Percentiles rank a stretch among this genome's conserved stretches.
Conservation (phyloP, 306 rosid genomes). For the Medicago arabica region DNA sequence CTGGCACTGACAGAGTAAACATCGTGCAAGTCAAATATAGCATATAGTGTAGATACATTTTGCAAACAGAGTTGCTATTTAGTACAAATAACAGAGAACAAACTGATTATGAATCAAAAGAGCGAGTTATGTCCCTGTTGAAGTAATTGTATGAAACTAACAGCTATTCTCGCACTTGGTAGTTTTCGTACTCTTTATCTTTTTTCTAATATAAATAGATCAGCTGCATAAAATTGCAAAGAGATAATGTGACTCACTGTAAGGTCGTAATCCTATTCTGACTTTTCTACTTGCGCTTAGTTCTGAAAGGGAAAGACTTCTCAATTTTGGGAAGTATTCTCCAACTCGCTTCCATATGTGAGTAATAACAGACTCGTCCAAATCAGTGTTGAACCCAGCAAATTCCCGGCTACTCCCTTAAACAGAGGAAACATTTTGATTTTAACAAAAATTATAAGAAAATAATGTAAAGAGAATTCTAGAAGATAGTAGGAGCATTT, state of each 20-base stretch:
- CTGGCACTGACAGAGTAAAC: constrained; percentile 67
- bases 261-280: constrained; percentile 87
- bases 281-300: constrained; percentile 62
- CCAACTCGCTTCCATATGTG: constrained; percentile 77
- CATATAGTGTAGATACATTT: constrained; percentile 11
- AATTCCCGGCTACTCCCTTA: constrained; percentile 97
- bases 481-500: constrained; percentile 21
- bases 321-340: constrained; percentile 79
- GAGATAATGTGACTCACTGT: constrained; percentile 64
- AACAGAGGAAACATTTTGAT: constrained; percentile 22
- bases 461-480: constrained; percentile 22
- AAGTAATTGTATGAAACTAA: too few relatives aligned
- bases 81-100: background rate
- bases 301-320: constrained; percentile 61
- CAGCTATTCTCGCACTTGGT: background rate
- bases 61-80: constrained; percentile 3
- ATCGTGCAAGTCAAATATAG: constrained; percentile 32
- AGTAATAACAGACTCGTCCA: constrained; percentile 65
- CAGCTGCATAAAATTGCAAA: constrained; percentile 27
- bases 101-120: background rate
- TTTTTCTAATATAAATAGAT: background rate
- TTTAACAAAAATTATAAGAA: constrained; percentile 1
- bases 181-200: background rate
- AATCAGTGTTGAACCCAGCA: constrained; percentile 75
- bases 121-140: too few relatives aligned